Evolutionary conservation across 768 basidiomycete species (phyloP), one percentile per base, ranked within the genome.

Genomic region (Boletus reticuloceps): DNA sequence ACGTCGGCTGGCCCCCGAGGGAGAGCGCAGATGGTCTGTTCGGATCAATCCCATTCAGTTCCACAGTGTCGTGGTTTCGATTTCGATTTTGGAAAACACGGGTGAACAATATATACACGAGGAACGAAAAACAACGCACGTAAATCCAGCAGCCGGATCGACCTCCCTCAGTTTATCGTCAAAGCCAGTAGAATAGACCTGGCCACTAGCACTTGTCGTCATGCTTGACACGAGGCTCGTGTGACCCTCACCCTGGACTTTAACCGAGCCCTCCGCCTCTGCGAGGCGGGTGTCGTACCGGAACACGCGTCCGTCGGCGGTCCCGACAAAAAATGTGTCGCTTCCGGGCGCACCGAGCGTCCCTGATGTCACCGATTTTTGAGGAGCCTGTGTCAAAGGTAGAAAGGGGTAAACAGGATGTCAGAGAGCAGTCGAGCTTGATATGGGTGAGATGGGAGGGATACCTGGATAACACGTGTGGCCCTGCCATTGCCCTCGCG

Each of bases 161-260:
- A 93, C 82, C 64, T 91, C 90, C 43, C 86, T 77, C 5, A 93
- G 74, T 32, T 69, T 76, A 66, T 97, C 95, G 58, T 97, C 95
- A 64, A 82, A 94, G 13, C 90, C 94, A 16, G 83, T 73, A 19
- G 88, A 88, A 63, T 82, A 87, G 1, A 88, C 75, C 50, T 79
- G 82, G 25, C 81, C 82, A 10, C 69, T 65, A 0, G 72, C 62
- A 11, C 76, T 74, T 0, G 76, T 66, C 0, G 82, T 76, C 44
- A 97, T 70, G 1, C 79, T 85, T 0, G 85, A 79, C 19, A 97
- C 80, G 47, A 88, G 76, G 57, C 77, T 89, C 7, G 82, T 78
- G 69, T 96, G 95, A 1, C 84, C 82, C 4, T 79, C 73, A 4
- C 94, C 94, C 22, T 69, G 67, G 13, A 91, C 70, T 34, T 77